phyloP scores from a whole-genome alignment of 2,329 filamentous ascomycete species.

The Chaetomium globosum region DNA sequence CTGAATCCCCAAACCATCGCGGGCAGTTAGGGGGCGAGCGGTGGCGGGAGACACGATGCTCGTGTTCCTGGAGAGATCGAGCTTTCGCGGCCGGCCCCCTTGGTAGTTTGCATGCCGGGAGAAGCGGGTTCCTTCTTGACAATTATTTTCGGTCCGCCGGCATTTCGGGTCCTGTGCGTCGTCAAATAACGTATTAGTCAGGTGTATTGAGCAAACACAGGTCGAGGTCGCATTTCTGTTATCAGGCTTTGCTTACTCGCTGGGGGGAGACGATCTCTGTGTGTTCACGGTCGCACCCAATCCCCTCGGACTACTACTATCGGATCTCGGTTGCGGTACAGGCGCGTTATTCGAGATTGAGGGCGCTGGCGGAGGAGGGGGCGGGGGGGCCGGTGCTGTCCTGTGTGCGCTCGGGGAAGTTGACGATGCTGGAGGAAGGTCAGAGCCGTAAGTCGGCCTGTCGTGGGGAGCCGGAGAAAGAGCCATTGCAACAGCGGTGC shows the following conservation, averaged over 20 bases:
- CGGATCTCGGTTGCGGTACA: conserved; percentile 51
- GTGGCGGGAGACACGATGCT: conserved; percentile 59
- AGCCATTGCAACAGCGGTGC: conserved; percentile 69
- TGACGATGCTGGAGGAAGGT: conserved; percentile 46
- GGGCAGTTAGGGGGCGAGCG: conserved; percentile 71
- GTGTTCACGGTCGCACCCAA: conserved; percentile 42
- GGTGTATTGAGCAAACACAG: conserved; percentile 26
- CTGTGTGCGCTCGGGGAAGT: conserved; percentile 53
- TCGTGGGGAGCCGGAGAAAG: conserved; percentile 69
- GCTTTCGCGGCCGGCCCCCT: conserved; percentile 74
- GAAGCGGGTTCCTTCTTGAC: conserved; percentile 97
- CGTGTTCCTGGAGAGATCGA: conserved; percentile 71
- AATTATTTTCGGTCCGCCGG: conserved; percentile 71
- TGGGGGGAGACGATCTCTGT: conserved; percentile 60
- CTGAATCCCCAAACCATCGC: conserved; percentile 80
- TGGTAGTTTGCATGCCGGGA: conserved; percentile 72
- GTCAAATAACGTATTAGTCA: conserved; percentile 31
- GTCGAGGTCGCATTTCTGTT: conserved; percentile 11
- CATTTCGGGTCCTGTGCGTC: conserved; percentile 54
- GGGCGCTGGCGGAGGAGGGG: conserved; percentile 42
- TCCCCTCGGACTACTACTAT: conserved; percentile 58
- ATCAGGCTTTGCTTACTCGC: conserved; percentile 55
- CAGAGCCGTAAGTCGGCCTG: conserved; percentile 56
- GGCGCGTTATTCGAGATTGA: conserved; percentile 31
- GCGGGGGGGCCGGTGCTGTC: conserved; percentile 39